These are phyloP conservation scores for Torulaspora microellipsoides DNA, from an alignment of 805 yeast genomes.

Conservation along the genomic window DNA sequence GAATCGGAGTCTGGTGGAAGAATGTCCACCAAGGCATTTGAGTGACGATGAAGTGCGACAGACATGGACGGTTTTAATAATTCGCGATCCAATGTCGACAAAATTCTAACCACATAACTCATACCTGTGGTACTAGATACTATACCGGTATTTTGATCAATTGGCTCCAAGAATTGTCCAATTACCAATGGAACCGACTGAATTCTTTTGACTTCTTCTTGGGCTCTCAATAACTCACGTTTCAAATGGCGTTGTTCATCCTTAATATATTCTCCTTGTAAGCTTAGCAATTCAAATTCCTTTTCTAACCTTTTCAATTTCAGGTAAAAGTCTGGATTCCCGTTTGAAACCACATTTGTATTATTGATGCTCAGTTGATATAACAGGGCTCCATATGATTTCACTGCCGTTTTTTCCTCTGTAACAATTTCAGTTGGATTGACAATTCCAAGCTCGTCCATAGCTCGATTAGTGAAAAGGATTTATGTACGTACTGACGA, in stretches of 20 bases:
- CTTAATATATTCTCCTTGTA: slow-evolving; percentile 95
- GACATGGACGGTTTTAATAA: slow-evolving; percentile 90
- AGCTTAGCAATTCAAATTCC: slow-evolving; percentile 73
- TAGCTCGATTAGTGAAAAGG: slow-evolving; percentile 15
- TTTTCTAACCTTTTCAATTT: slow-evolving; percentile 85
- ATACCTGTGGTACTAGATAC: slow-evolving; percentile 98
- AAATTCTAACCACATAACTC: slow-evolving; percentile 90
- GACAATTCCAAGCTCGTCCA: slow-evolving; percentile 63
- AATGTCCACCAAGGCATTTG: slow-evolving; percentile 95
- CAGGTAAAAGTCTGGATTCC: slow-evolving; percentile 66
- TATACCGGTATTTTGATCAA: slow-evolving; percentile 93
- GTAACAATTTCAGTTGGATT: slow-evolving; percentile 31
- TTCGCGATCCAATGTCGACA: slow-evolving; percentile 93
- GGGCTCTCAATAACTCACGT: slow-evolving; percentile 92
- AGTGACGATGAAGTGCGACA: slow-evolving; percentile 97
- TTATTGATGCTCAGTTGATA: slow-evolving; percentile 28
- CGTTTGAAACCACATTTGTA: slow-evolving; percentile 18
- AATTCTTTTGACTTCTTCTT: slow-evolving; percentile 96
- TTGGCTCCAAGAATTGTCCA: slow-evolving; percentile 97
- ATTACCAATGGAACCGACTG: slow-evolving; percentile 97
- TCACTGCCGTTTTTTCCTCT: slow-evolving; percentile 32
- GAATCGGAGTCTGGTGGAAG: slow-evolving; percentile 99
- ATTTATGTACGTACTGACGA: too few species aligned
- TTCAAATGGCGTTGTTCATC: slow-evolving; percentile 97
- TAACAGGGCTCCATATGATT: slow-evolving; percentile 31